Evolutionary conservation across 2,329 filamentous ascomycete species (phyloP).

Genomic region (Cladophialophora yegresii): DNA sequence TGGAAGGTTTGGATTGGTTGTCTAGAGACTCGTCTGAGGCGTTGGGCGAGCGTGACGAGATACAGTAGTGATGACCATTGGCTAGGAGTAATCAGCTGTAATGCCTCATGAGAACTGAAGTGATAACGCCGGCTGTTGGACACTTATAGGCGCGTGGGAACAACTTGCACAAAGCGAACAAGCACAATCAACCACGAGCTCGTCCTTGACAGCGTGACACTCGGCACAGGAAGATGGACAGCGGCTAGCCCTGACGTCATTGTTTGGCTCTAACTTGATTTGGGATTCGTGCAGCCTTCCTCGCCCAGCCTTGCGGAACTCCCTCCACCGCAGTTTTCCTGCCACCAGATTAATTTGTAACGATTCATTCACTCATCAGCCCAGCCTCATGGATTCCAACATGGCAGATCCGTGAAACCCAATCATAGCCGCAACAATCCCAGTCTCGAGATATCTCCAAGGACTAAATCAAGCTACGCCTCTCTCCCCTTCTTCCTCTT

Average conservation of each 20-base stretch:
- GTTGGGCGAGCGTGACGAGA: constrained; percentile 21
- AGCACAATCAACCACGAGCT: neutral
- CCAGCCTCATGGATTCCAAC: constrained; percentile 37
- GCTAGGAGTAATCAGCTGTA: constrained; percentile 4
- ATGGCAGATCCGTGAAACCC: constrained; percentile 26
- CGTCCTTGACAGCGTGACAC: neutral
- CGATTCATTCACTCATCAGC: constrained; percentile 21
- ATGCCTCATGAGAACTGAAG: neutral
- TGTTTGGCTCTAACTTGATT: constrained; percentile 2
- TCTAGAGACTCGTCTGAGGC: neutral
- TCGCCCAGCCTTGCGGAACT: constrained; percentile 14
- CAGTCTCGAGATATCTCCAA: constrained; percentile 30
- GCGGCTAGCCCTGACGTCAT: neutral
- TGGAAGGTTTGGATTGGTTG: constrained; percentile 24
- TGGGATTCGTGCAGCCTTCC: neutral
- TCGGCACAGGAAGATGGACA: neutral
- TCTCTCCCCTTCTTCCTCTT: constrained; percentile 41
- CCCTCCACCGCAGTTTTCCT: constrained; percentile 19
- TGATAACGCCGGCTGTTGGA: neutral
- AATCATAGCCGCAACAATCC: constrained; percentile 25
- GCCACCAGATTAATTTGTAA: constrained; percentile 23
- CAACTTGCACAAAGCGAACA: neutral
- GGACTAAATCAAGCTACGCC: constrained; percentile 43
- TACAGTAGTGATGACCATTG: constrained; percentile 20
- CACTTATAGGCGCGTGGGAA: neutral